phyloP scores from a whole-genome alignment of 495 filamentous ascomycete genomes.

The Rhizodiscina lignyota region DNA sequence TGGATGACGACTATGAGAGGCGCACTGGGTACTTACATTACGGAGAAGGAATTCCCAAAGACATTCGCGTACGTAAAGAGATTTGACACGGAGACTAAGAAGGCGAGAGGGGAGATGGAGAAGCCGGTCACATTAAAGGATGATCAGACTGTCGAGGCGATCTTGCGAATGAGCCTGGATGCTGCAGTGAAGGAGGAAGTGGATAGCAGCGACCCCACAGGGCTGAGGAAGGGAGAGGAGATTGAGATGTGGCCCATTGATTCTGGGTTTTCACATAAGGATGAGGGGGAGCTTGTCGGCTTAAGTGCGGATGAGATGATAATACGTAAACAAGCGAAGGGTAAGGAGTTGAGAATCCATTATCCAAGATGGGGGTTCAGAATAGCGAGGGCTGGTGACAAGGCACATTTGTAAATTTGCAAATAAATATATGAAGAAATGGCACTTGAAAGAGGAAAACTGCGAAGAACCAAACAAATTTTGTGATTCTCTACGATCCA shows the following conservation, averaged over 20 bases:
- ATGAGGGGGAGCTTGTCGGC: conserved; percentile 4
- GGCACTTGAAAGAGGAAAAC: too few relatives aligned
- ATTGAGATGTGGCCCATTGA: conserved; percentile 8
- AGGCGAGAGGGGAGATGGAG: background rate
- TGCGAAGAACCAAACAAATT: too few relatives aligned
- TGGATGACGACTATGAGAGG: conserved; percentile 7
- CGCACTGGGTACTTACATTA: conserved; percentile 1
- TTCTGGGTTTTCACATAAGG: conserved; percentile 8
- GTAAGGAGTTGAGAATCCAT: conserved; percentile 2
- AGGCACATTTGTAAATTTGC: too few relatives aligned
- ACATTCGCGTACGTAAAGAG: conserved; percentile 6
- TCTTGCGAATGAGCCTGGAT: background rate
- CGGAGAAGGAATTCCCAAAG: conserved; percentile 4
- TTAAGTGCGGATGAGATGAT: conserved; percentile 4
- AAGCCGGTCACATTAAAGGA: conserved; percentile 4
- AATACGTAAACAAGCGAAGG: conserved; percentile 2
- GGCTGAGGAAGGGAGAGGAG: conserved; percentile 4
- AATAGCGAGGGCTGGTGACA: conserved; percentile 1
- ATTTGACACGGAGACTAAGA: conserved; percentile 3
- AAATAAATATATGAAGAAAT: too few relatives aligned
- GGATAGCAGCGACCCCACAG: conserved; percentile 4
- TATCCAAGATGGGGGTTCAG: conserved; percentile 8
- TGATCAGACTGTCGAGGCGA: background rate
- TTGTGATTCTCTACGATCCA: too few relatives aligned
- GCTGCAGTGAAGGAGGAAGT: background rate